Evolutionary conservation across 805 yeast genomes (phyloP).

Genomic region (Pichia ethanolica): DNA sequence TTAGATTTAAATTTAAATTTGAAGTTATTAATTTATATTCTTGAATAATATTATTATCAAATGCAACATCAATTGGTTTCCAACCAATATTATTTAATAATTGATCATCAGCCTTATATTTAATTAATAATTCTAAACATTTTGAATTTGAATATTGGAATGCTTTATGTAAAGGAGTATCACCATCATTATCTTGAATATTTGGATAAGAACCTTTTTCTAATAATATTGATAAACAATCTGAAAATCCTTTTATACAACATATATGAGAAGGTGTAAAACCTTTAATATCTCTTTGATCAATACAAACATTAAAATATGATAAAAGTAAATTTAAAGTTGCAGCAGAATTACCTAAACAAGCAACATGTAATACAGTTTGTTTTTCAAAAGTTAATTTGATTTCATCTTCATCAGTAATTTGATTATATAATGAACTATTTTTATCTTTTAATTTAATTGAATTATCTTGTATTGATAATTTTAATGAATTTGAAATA

Average conservation of each 20-base stretch:
- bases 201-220: slow-evolving; percentile 75
- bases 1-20: slow-evolving; percentile 21
- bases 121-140: slow-evolving; percentile 46
- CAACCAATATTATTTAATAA: slow-evolving; percentile 53
- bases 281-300: slow-evolving; percentile 39
- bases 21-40: slow-evolving; percentile 24
- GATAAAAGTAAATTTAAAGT: slow-evolving; percentile 68
- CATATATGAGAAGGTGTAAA: slow-evolving; percentile 67
- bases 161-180: slow-evolving; percentile 81
- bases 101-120: slow-evolving; percentile 41
- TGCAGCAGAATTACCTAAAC: slow-evolving; percentile 46
- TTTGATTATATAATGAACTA: slow-evolving; percentile 19
- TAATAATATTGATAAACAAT: slow-evolving; percentile 55
- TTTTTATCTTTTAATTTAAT: not conserved
- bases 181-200: slow-evolving; percentile 63
- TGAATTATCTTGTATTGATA: not conserved
- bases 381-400: slow-evolving; percentile 44
- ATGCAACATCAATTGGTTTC: slow-evolving; percentile 55
- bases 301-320: slow-evolving; percentile 44
- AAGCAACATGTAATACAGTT: slow-evolving; percentile 67
- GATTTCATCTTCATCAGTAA: slow-evolving; percentile 29
- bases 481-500: not conserved
- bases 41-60: slow-evolving; percentile 43
- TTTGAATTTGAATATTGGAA: slow-evolving; percentile 58
- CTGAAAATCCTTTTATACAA: slow-evolving; percentile 49